Evolutionary conservation across 2,329 filamentous ascomycete genomes (phyloP), one percentile per base, ranked within the genome.

Genomic region (Fusarium redolens): DNA sequence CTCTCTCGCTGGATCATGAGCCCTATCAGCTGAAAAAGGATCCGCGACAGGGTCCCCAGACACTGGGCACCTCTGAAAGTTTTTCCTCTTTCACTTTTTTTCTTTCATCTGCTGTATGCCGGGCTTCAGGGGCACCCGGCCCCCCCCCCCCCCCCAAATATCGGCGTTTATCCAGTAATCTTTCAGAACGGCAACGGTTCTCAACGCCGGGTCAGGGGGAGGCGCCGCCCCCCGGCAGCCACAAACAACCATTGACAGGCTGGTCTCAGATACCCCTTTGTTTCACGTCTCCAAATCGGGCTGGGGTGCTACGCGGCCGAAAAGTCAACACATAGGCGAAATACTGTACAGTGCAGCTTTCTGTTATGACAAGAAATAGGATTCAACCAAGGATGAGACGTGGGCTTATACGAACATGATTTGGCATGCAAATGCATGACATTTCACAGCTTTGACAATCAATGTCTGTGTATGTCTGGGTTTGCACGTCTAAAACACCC

Each of bases 281-380:
- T 77, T 77, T 77, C 75, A 77, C 55, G 64, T 71, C 43, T 73
- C 75, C 75, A 65, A 73, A 77, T 77, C 63, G 72, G 72, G 72
- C 45, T 56, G 65, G 71, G 64, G 47, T 61, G 43, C 47, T 69
- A 64, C 68, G 69, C 67, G 71, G 71, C 67, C 61, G 50, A 66
- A 54, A 54, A 61, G 37, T 61, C 61, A 71, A 71, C 51, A 28
- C 37, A 38, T 50, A 58, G 41, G 22, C 35, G 41, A 65, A 67
- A 41, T 68, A 41, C 57, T 54, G 51, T 38, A 48, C 65, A 61
- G 61, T 68, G 63, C 54, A 61, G 37, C 41, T 28, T 64, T 69
- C 47, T 25, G 54, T 61, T 59, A 43, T 30, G 43, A 48, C 56
- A 59, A 20, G 35, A 33, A 48, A 47, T 57, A 60, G 57, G 58